These are phyloP conservation scores for Draba incana DNA, from an alignment of 345 rosid genomes.

Conservation along the genomic window DNA sequence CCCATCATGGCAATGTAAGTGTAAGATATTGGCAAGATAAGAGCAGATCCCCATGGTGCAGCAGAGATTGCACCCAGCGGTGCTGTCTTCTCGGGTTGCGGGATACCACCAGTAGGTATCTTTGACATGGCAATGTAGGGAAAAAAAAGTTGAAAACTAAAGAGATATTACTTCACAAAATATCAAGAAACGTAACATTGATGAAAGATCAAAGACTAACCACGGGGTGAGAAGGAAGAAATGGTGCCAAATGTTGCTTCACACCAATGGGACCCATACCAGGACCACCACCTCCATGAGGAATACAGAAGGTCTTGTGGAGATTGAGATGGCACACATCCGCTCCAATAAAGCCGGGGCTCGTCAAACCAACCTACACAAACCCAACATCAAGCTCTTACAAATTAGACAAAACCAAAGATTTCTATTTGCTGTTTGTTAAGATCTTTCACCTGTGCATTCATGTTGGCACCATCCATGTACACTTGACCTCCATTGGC, in stretches of 20 bases:
- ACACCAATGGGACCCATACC: constrained; percentile 99
- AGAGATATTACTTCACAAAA: constrained; percentile 11
- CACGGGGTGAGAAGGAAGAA: constrained; percentile 97
- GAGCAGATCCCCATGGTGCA: constrained; percentile 99
- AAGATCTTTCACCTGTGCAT: constrained; percentile 89
- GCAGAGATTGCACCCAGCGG: constrained; percentile 94
- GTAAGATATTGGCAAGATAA: constrained; percentile 93
- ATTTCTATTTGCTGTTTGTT: constrained; percentile 85
- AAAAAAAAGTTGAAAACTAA: not conserved
- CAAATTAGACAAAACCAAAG: constrained; percentile 85
- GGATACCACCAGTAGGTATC: constrained; percentile 86
- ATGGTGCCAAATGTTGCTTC: constrained; percentile 95
- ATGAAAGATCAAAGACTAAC: constrained; percentile 49
- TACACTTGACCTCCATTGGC: constrained; percentile 98
- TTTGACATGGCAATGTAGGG: constrained; percentile 34
- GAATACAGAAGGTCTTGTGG: constrained; percentile 98
- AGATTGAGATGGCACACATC: constrained; percentile 99
- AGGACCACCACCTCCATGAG: constrained; percentile 99
- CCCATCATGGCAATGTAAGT: constrained; percentile 99
- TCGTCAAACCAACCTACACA: constrained; percentile 86
- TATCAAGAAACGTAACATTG: constrained; percentile 20
- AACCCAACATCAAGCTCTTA: constrained; percentile 54
- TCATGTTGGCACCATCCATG: constrained; percentile 99
- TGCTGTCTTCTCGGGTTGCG: constrained; percentile 65
- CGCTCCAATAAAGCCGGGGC: constrained; percentile 98